Percentiles rank a stretch among this genome's conserved stretches.
phyloP scores from a whole-genome alignment of 2,329 filamentous ascomycete genomes.

The Fusarium musae region DNA sequence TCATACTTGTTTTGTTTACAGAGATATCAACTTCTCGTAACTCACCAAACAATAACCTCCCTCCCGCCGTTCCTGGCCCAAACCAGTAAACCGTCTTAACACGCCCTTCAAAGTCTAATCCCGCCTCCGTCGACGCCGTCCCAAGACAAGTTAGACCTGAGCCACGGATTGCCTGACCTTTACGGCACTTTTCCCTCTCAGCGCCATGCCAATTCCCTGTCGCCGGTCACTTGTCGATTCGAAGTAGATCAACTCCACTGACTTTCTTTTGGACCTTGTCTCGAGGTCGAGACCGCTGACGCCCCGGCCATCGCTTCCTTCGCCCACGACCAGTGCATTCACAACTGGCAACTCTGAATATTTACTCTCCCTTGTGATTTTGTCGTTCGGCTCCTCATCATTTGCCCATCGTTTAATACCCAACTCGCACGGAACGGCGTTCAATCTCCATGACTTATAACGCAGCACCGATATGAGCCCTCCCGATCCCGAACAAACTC shows the following conservation, averaged over 20 bases:
- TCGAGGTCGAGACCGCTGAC: constrained; percentile 26
- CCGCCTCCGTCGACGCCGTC: constrained; percentile 33
- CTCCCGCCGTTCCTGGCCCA: constrained; percentile 21
- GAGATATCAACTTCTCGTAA: constrained; percentile 1
- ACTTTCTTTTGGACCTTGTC: constrained; percentile 19
- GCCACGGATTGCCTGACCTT: constrained; percentile 30
- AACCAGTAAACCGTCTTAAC: constrained; percentile 14
- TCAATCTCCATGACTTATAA: constrained; percentile 42
- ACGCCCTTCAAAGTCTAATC: constrained; percentile 38
- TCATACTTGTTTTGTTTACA: not conserved
- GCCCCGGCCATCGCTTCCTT: constrained; percentile 21
- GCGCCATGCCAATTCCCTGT: constrained; percentile 40
- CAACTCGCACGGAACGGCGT: constrained; percentile 19
- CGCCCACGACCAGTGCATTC: constrained; percentile 6
- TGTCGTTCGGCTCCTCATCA: not conserved
- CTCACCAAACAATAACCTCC: not conserved
- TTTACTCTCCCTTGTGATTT: not conserved
- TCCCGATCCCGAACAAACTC: constrained; percentile 46
- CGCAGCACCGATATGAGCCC: constrained; percentile 48
- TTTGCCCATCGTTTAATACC: not conserved
- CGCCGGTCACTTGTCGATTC: constrained; percentile 35
- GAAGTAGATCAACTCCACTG: constrained; percentile 29
- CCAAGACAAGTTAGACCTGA: constrained; percentile 37
- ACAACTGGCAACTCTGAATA: constrained; percentile 21
- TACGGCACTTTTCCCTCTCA: constrained; percentile 27